Evolutionary conservation across 1,139 yeast species (phyloP).

Genomic region (Suhomyces atakaporum): DNA sequence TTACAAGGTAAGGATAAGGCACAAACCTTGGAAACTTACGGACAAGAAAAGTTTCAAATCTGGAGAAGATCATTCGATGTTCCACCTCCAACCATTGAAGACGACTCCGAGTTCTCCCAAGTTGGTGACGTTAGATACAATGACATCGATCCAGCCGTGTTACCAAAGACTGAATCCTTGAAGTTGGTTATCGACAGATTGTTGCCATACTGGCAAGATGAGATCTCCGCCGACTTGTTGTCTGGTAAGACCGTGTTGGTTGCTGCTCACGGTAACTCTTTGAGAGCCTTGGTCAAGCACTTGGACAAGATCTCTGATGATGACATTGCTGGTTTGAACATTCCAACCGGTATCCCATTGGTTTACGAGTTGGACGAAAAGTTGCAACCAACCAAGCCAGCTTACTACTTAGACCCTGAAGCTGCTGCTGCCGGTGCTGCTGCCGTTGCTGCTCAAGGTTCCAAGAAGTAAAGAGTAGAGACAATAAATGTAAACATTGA

Average conservation of each 20-base stretch:
- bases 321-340: constrained; percentile 91
- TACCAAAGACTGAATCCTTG: constrained; percentile 95
- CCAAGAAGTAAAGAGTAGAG: constrained; percentile 36
- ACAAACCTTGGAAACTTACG: constrained; percentile 82
- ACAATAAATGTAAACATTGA: too few relatives aligned
- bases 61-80: constrained; percentile 98
- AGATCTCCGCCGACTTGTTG: constrained; percentile 80
- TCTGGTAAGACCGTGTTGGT: constrained; percentile 87
- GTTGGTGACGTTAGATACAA: constrained; percentile 81
- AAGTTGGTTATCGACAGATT: constrained; percentile 94
- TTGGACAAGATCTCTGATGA: constrained; percentile 91
- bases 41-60: constrained; percentile 90
- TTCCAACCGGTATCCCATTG: constrained; percentile 98
- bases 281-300: constrained; percentile 95
- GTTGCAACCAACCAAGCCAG: constrained; percentile 88
- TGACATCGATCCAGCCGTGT: constrained; percentile 77
- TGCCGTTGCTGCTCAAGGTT: constrained; percentile 97
- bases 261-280: constrained; percentile 98
- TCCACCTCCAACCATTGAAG: constrained; percentile 91
- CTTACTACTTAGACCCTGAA: constrained; percentile 97
- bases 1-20: constrained; percentile 99
- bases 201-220: constrained; percentile 97
- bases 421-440: constrained; percentile 99
- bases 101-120: constrained; percentile 81
- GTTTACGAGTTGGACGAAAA: constrained; percentile 91